phyloP scores from a whole-genome alignment of 306 rosid genomes.

The Sicyos edulis region DNA sequence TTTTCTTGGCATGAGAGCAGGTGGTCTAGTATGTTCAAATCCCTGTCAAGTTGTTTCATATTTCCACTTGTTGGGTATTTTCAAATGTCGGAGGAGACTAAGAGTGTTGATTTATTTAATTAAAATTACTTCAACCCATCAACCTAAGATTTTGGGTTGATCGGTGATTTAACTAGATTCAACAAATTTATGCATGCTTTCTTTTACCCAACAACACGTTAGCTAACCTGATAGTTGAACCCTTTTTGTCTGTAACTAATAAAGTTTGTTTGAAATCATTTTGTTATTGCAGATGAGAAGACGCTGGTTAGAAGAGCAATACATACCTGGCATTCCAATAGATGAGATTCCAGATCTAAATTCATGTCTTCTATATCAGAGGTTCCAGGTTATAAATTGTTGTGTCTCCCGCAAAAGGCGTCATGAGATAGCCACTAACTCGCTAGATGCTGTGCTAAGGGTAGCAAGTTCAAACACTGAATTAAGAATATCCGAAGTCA shows the following conservation, averaged over 20 bases:
- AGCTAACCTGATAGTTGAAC: conserved; percentile 11
- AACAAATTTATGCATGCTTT: not conserved
- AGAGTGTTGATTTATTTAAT: too few species aligned
- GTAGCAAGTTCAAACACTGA: conserved; percentile 50
- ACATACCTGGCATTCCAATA: conserved; percentile 62
- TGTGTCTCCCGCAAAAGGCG: conserved; percentile 84
- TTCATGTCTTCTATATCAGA: conserved; percentile 80
- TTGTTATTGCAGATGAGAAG: conserved; percentile 61
- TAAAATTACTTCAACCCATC: too few species aligned
- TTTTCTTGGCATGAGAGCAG: too few species aligned
- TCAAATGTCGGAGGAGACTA: too few species aligned
- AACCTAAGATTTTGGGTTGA: too few species aligned
- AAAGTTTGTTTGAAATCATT: conserved; percentile 10
- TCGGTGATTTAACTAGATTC: too few species aligned
- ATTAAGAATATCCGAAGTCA: conserved; percentile 23
- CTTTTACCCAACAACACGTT: not conserved
- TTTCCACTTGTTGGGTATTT: too few species aligned
- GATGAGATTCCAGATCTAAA: conserved; percentile 88
- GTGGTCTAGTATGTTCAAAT: too few species aligned
- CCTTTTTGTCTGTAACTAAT: conserved; percentile 8
- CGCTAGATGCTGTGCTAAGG: conserved; percentile 57
- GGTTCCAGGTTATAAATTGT: conserved; percentile 83
- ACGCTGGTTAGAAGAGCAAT: conserved; percentile 62
- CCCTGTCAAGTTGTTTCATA: too few species aligned
- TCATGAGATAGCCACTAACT: conserved; percentile 55